Evolutionary conservation across 257 asterid species (phyloP).

Genomic region (Rehmannia glutinosa): DNA sequence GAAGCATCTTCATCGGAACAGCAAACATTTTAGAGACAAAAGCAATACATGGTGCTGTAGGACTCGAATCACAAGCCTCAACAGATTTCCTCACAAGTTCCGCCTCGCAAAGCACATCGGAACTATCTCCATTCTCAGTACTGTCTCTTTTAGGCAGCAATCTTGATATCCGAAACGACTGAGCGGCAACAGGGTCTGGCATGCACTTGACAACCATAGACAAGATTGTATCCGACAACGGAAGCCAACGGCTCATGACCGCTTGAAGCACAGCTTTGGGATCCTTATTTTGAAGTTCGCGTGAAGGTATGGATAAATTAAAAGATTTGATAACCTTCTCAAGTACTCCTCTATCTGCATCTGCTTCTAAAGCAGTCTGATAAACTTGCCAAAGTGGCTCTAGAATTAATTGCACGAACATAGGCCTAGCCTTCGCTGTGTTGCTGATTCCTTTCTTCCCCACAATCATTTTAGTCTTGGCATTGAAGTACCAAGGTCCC

Average conservation of each 20-base stretch:
- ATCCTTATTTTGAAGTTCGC: conserved; percentile 84
- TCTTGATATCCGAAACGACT: conserved; percentile 69
- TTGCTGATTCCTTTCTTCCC: conserved; percentile 62
- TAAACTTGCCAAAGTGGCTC: conserved; percentile 95
- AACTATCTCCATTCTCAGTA: conserved; percentile 26
- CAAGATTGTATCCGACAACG: conserved; percentile 69
- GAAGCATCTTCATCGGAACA: conserved; percentile 76
- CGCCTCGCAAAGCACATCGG: conserved; percentile 63
- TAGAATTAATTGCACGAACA: conserved; percentile 81
- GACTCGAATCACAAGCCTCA: conserved; percentile 69
- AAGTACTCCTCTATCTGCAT: conserved; percentile 49
- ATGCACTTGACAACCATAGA: conserved; percentile 69
- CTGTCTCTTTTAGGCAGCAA: conserved; percentile 69
- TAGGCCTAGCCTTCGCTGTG: conserved; percentile 67
- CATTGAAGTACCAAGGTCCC: conserved; percentile 75
- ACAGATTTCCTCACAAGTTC: conserved; percentile 67
- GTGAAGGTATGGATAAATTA: conserved; percentile 74
- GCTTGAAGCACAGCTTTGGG: conserved; percentile 81
- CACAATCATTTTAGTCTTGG: conserved; percentile 72
- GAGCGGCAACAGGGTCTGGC: conserved; percentile 80
- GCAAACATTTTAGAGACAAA: conserved; percentile 98
- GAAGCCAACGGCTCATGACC: conserved; percentile 95
- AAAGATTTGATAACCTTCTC: conserved; percentile 67
- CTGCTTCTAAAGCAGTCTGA: conserved; percentile 50
- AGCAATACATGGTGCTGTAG: conserved; percentile 71